Percentiles rank a stretch among this genome's conserved stretches.
Evolutionary conservation across 352 stramenopile species (phyloP).

Genomic region (Globisporangium splendens): DNA sequence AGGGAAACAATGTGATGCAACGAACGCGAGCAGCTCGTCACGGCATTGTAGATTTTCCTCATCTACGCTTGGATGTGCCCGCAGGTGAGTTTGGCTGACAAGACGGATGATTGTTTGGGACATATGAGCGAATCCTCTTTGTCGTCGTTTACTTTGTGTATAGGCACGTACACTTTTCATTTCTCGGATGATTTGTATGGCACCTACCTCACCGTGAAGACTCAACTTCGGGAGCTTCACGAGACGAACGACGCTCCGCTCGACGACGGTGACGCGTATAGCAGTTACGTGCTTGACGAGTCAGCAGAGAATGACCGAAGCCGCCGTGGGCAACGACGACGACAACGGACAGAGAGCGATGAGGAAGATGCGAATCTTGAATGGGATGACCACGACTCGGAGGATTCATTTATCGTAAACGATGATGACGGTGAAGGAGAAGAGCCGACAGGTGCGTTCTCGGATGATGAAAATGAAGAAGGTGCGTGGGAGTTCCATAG

Average conservation of each 20-base stretch:
- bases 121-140: too few relatives aligned
- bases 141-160: background rate
- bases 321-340: constrained; percentile 17
- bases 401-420: constrained; percentile 71
- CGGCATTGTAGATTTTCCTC: constrained; percentile 55
- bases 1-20: constrained; percentile 63
- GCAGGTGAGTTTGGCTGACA: too few relatives aligned
- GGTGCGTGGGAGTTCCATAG: constrained; percentile 20
- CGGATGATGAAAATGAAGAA: constrained; percentile 23
- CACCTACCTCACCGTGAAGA: constrained; percentile 50
- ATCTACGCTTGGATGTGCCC: constrained; percentile 60
- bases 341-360: constrained; percentile 29
- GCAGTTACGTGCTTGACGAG: constrained; percentile 32
- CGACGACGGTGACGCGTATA: constrained; percentile 14
- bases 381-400: constrained; percentile 43
- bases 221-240: constrained; percentile 36
- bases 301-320: constrained; percentile 14
- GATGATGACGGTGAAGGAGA: constrained; percentile 41
- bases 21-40: constrained; percentile 39
- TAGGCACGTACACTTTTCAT: constrained; percentile 69
- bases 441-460: constrained; percentile 22
- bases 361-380: constrained; percentile 20
- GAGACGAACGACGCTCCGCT: constrained; percentile 42
- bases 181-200: constrained; percentile 66
- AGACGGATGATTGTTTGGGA: too few relatives aligned